Percentiles rank a stretch among this genome's conserved stretches.
Evolutionary conservation across 1,284 basidiomycete species (phyloP).

Genomic region (Trichosporon ovoides): DNA sequence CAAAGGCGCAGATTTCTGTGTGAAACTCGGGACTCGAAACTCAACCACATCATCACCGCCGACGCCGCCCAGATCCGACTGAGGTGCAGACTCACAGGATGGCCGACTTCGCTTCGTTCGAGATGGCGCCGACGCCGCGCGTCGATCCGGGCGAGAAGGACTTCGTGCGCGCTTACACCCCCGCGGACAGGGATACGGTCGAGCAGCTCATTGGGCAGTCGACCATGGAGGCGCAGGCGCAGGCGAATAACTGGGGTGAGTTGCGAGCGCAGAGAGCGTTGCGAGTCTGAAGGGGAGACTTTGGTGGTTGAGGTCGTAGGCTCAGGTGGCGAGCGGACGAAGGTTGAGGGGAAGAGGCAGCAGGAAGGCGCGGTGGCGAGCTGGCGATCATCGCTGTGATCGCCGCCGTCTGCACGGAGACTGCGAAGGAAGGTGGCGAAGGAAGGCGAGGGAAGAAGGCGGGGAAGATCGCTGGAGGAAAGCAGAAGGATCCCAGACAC

Average conservation of each 20-base stretch:
- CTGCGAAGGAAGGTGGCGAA: background rate
- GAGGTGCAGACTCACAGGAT: too few relatives aligned
- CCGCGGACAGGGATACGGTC: conserved; percentile 57
- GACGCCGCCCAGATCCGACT: background rate
- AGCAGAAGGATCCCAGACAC: too few relatives aligned
- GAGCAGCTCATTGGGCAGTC: conserved; percentile 64
- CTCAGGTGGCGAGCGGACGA: too few relatives aligned
- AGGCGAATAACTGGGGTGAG: conserved; percentile 62
- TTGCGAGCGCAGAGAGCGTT: conserved; percentile 5
- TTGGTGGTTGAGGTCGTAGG: too few relatives aligned
- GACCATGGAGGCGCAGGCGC: conserved; percentile 64
- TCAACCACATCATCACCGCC: background rate
- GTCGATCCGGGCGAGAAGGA: conserved; percentile 12
- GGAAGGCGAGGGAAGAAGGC: background rate
- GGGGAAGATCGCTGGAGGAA: background rate
- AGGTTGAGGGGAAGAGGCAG: too few relatives aligned
- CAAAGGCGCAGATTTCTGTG: too few relatives aligned
- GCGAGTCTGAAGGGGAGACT: too few relatives aligned
- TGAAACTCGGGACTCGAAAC: too few relatives aligned
- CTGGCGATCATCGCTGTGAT: too few relatives aligned
- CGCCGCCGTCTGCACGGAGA: too few relatives aligned
- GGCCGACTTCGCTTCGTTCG: conserved; percentile 1
- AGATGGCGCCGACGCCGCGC: background rate
- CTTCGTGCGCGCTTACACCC: conserved; percentile 56
- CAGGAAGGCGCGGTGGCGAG: too few relatives aligned